These are phyloP conservation scores for Geranium brycei DNA, from an alignment of 345 rosid genomes.

Conservation along the genomic window DNA sequence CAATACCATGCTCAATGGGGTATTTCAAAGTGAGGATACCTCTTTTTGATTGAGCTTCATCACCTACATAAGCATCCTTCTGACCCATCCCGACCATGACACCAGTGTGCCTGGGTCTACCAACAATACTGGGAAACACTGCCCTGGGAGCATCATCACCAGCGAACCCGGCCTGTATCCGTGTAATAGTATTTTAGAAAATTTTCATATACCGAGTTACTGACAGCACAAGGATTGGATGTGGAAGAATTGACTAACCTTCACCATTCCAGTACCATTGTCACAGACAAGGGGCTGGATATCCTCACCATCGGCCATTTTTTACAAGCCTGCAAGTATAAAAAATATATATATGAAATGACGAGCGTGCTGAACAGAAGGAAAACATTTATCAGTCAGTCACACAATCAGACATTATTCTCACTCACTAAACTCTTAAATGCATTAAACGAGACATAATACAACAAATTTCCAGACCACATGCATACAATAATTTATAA, in stretches of 20 bases:
- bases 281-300: slow-evolving; percentile 72
- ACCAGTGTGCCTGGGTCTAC: slow-evolving; percentile 63
- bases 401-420: not conserved
- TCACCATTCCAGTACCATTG: slow-evolving; percentile 73
- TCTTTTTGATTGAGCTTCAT: slow-evolving; percentile 63
- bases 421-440: not conserved
- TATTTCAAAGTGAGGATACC: slow-evolving; percentile 68
- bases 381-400: not conserved
- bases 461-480: not conserved
- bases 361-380: not conserved
- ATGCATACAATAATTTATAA: not conserved
- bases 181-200: too few relatives aligned
- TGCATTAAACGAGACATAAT: too few relatives aligned
- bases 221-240: not conserved
- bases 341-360: not conserved
- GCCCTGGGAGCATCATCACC: slow-evolving; percentile 67
- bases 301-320: slow-evolving; percentile 91
- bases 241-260: slow-evolving; percentile 24
- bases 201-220: not conserved
- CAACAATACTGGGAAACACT: slow-evolving; percentile 58
- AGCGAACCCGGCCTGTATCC: slow-evolving; percentile 54
- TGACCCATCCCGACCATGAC: slow-evolving; percentile 81
- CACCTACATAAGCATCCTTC: slow-evolving; percentile 70
- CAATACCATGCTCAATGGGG: slow-evolving; percentile 66
- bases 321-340: slow-evolving; percentile 15